A percentile compares a stretch with the other conserved stretches of the same genome.
These are phyloP conservation scores for Thinopyrum obtusiflorum DNA, from an alignment of 202 grass and related monocot species.

Conservation along the genomic window DNA sequence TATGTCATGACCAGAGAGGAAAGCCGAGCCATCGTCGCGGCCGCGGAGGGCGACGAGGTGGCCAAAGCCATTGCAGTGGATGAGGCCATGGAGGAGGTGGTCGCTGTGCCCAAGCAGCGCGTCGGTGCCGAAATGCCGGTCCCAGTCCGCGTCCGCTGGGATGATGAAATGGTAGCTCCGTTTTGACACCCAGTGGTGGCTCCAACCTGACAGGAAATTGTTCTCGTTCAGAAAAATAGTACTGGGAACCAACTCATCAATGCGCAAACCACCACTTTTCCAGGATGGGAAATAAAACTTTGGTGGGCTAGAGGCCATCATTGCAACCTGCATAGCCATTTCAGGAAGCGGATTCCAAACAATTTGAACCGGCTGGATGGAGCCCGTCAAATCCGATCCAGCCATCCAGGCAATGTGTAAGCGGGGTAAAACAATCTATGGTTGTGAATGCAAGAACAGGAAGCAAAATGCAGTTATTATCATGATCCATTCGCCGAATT, in stretches of 20 bases:
- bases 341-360: conserved; percentile 25
- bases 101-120: conserved; percentile 40
- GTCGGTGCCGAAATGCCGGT: conserved; percentile 36
- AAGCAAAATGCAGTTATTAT: neutral
- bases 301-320: conserved; percentile 35
- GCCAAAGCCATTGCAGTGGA: conserved; percentile 91
- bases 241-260: conserved; percentile 1
- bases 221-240: neutral
- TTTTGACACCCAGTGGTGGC: conserved; percentile 89
- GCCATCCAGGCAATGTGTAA: neutral
- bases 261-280: conserved; percentile 37
- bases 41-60: conserved; percentile 68
- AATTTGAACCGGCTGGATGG: conserved; percentile 13
- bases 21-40: conserved; percentile 42
- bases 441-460: conserved; percentile 7
- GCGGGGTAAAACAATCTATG: neutral
- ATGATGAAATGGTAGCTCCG: conserved; percentile 87
- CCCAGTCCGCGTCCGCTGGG: conserved; percentile 57
- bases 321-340: conserved; percentile 24
- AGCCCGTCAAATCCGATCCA: conserved; percentile 12
- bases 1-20: conserved; percentile 56
- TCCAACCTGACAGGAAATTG: conserved; percentile 86
- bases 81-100: conserved; percentile 83
- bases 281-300: conserved; percentile 2
- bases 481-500: neutral